Conservation (phyloP, 129 eudicot genomes). For the Scalesia atractyloides region DNA sequence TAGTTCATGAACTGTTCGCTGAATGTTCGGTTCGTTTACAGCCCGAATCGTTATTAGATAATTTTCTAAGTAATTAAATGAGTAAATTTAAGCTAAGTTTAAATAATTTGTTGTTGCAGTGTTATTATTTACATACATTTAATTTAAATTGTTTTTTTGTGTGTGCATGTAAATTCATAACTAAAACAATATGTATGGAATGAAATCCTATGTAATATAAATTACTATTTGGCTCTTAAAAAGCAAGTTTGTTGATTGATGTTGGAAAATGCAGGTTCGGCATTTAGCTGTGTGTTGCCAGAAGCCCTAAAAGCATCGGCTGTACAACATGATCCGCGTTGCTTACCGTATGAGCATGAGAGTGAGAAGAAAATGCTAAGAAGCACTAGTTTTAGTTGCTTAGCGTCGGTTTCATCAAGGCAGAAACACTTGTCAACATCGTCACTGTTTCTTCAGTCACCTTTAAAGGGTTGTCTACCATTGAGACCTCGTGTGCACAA, state of each 20-base stretch:
- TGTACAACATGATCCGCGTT: conserved; percentile 51
- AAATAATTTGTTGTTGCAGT: not conserved
- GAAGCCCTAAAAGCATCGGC: conserved; percentile 62
- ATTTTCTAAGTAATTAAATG: not conserved
- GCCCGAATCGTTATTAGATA: too few relatives aligned
- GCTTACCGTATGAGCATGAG: conserved; percentile 35
- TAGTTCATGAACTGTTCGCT: too few relatives aligned
- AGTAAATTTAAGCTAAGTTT: not conserved
- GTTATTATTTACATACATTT: not conserved
- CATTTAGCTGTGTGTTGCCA: conserved; percentile 68
- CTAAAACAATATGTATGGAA: not conserved
- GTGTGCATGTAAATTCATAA: too few relatives aligned
- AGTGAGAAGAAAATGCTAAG: conserved; percentile 62
- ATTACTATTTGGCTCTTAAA: not conserved
- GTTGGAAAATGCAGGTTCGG: conserved; percentile 48
- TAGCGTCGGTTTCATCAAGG: conserved; percentile 72
- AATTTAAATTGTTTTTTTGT: not conserved
- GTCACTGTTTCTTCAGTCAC: conserved; percentile 68
- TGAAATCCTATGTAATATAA: not conserved
- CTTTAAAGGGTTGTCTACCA: conserved; percentile 70
- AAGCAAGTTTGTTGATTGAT: not conserved
- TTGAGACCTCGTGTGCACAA: conserved; percentile 36
- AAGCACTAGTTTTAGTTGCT: conserved; percentile 55
- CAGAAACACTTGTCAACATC: conserved; percentile 73
- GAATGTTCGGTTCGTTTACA: too few relatives aligned